Conservation (phyloP, 1,284 basidiomycete species). For the Cutaneotrichosporon sp. region DNA sequence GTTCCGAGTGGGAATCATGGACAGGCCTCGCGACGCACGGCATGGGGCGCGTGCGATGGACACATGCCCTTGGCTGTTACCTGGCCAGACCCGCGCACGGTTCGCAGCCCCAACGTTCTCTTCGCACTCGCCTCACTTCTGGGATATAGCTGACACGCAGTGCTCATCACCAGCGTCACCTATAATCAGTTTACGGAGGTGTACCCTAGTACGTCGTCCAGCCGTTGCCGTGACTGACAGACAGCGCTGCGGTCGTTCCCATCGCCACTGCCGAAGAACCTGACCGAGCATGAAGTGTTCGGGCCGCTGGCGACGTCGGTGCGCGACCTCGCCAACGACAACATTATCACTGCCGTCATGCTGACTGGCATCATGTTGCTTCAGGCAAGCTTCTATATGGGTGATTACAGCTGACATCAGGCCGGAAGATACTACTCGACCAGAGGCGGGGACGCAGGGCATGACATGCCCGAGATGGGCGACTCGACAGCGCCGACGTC, state of each 20-base stretch:
- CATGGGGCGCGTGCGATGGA: too few relatives aligned
- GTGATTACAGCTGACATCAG: constrained; percentile 15
- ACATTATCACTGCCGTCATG: constrained; percentile 46
- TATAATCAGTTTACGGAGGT: constrained; percentile 40
- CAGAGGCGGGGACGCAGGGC: background rate
- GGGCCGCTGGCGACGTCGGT: constrained; percentile 33
- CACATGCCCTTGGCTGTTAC: too few relatives aligned
- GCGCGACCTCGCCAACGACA: constrained; percentile 42
- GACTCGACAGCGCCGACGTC: constrained; percentile 6
- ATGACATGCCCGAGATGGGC: background rate
- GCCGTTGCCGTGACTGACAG: background rate
- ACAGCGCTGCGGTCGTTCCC: constrained; percentile 37
- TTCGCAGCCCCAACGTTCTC: too few relatives aligned
- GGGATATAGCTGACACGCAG: constrained; percentile 14
- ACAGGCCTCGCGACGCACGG: too few relatives aligned
- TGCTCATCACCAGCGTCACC: constrained; percentile 38
- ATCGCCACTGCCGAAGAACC: constrained; percentile 24
- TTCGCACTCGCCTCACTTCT: too few relatives aligned
- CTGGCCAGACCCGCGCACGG: too few relatives aligned
- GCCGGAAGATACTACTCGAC: constrained; percentile 41
- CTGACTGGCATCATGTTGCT: constrained; percentile 45
- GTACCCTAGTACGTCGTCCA: constrained; percentile 27
- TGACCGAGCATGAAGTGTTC: constrained; percentile 31
- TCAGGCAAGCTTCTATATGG: constrained; percentile 25
- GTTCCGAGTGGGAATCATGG: too few relatives aligned